Evolutionary conservation across 352 stramenopile genomes (phyloP).

Genomic region (Plasmopara muralis): DNA sequence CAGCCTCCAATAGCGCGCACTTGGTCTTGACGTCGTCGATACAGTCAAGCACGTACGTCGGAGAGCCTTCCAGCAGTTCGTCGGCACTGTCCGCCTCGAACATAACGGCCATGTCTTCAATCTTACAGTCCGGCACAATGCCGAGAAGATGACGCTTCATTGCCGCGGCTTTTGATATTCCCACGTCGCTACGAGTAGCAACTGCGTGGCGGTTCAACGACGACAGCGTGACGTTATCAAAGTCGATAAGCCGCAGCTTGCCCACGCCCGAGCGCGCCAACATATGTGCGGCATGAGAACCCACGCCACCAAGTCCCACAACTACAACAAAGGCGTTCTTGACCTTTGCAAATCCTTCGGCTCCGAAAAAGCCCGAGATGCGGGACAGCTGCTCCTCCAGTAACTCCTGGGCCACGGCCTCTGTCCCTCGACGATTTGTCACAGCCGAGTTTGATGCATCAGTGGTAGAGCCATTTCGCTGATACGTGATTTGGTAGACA

Average conservation of each 20-base stretch:
- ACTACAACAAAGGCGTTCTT: conserved; percentile 90
- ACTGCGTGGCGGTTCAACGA: conserved; percentile 98
- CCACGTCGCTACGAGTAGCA: conserved; percentile 94
- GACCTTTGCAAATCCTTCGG: conserved; percentile 87
- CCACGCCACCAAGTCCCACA: conserved; percentile 95
- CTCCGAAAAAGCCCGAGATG: conserved; percentile 93
- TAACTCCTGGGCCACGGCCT: conserved; percentile 46
- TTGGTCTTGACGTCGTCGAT: conserved; percentile 99
- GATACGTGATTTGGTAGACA: conserved; percentile 28
- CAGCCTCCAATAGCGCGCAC: conserved; percentile 88
- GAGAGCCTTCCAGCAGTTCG: conserved; percentile 75
- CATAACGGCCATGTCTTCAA: conserved; percentile 89
- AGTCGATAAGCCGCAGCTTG: conserved; percentile 96
- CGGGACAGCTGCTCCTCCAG: conserved; percentile 85
- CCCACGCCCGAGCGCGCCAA: conserved; percentile 93
- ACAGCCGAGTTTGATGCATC: neutral
- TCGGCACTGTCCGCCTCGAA: conserved; percentile 77
- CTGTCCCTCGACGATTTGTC: conserved; percentile 17
- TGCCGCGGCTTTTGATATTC: conserved; percentile 88
- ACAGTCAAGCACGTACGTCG: conserved; percentile 95
- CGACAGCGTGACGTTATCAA: conserved; percentile 98
- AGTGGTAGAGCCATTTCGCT: conserved; percentile 9
- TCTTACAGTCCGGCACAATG: conserved; percentile 70
- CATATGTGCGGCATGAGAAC: conserved; percentile 96
- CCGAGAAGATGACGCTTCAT: conserved; percentile 77